Conservation (phyloP, 108 stramenopile genomes). For the Pseudonitzschia delicatissima region DNA sequence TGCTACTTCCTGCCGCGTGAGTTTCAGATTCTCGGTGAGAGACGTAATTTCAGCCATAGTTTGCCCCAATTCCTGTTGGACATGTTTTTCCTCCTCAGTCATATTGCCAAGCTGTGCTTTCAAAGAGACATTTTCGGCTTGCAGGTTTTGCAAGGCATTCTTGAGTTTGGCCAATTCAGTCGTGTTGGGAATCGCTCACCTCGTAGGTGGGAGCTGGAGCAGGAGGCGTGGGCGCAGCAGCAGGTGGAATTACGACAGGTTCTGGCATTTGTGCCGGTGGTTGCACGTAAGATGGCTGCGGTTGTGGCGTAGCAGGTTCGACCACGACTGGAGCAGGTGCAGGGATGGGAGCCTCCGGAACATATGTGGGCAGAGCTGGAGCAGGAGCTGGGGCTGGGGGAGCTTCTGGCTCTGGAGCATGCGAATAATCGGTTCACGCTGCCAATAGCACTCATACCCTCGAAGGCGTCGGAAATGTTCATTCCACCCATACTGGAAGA, state of each 20-base stretch:
- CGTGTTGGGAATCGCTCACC: slow-evolving; percentile 31
- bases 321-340: slow-evolving; percentile 18
- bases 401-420: slow-evolving; percentile 11
- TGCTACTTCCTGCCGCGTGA: slow-evolving; percentile 60
- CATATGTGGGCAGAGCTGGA: slow-evolving; percentile 8
- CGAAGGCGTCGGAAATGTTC: slow-evolving; percentile 82
- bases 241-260: slow-evolving; percentile 1
- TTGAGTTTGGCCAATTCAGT: slow-evolving; percentile 65
- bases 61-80: slow-evolving; percentile 55
- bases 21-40: slow-evolving; percentile 52
- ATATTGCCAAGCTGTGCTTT: slow-evolving; percentile 69
- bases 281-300: not conserved
- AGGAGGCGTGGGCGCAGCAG: slow-evolving; percentile 18
- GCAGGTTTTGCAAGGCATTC: slow-evolving; percentile 65
- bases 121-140: slow-evolving; percentile 79
- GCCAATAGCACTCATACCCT: slow-evolving; percentile 59
- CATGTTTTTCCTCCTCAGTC: slow-evolving; percentile 75
- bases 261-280: slow-evolving; percentile 8
- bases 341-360: slow-evolving; percentile 4
- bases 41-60: slow-evolving; percentile 59
- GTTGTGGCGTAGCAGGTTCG: not conserved
- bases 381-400: slow-evolving; percentile 10
- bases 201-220: slow-evolving; percentile 30
- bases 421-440: no score
- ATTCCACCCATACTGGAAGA: slow-evolving; percentile 33